Evolutionary conservation across 805 yeast species (phyloP), one percentile per base, ranked within the genome.

Genomic region (Vanderwaltozyma verrucispora): DNA sequence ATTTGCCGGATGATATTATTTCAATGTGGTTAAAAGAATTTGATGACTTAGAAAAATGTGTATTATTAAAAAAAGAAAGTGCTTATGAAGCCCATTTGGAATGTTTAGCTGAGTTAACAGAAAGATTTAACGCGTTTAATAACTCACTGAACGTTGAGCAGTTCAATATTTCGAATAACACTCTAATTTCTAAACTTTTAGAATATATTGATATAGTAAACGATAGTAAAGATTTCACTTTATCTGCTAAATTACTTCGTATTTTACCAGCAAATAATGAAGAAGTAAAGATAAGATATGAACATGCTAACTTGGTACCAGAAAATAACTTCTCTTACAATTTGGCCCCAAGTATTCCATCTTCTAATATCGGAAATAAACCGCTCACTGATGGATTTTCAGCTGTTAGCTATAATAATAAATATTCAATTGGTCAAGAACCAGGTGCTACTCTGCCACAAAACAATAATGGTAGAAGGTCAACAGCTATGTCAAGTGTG

Each of bases 171-270:
- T 42, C 49, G 3, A 56, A 56, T 33, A 58, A 62, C 43, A 44
- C 54, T 42, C 45, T 67, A 24, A 52, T 66, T 37, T 43, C 65
- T 27, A 78, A 80, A 3, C 75, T 84, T 44, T 68, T 85, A 46
- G 97, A 89, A 59, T 92, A 81, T 58, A 77, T 92, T 32, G 77
- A 75, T 47, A 65, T 81, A 42, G 76, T 86, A 38, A 80, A 94
- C 3, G 75, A 86, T 23, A 77, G 71, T 53, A 96, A 96, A 19
- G 77, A 83, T 45, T 77, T 83, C 49, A 92, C 80, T 7, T 65
- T 89, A 47, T 96, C 96, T 1, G 70, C 67, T 40, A 73, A 70
- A 45, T 74, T 83, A 46, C 69, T 89, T 53, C 65, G 67, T 30
- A 66, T 80, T 42, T 67, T 89, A 51, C 95, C 97, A 12, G 74